These are phyloP conservation scores for Tylopilus sp. DNA, from an alignment of 768 basidiomycete genomes.

Conservation along the genomic window DNA sequence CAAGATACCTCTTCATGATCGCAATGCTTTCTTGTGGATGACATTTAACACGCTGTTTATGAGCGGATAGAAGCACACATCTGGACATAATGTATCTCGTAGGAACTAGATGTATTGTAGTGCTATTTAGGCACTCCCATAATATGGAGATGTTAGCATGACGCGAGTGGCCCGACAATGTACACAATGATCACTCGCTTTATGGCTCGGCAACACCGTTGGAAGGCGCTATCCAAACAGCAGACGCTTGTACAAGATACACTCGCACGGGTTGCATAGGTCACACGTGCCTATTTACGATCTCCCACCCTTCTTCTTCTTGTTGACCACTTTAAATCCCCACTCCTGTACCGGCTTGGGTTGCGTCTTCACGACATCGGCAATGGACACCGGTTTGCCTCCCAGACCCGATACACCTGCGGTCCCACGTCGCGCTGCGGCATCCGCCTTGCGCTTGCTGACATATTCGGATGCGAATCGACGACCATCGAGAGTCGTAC, in stretches of 20 bases:
- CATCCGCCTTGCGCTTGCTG: slow-evolving; percentile 81
- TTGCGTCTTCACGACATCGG: slow-evolving; percentile 87
- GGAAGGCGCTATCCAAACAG: slow-evolving; percentile 24
- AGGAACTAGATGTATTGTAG: slow-evolving; percentile 20
- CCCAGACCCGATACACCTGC: slow-evolving; percentile 30
- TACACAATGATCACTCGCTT: background rate
- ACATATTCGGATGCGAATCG: slow-evolving; percentile 94
- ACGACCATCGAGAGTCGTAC: slow-evolving; percentile 91
- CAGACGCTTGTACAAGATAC: slow-evolving; percentile 16
- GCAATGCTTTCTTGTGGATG: background rate
- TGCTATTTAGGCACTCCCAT: slow-evolving; percentile 7
- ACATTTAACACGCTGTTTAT: background rate
- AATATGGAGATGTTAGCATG: background rate
- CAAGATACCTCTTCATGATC: slow-evolving; percentile 36
- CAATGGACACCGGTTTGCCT: slow-evolving; percentile 66
- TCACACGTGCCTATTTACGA: slow-evolving; percentile 32
- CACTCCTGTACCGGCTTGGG: slow-evolving; percentile 80
- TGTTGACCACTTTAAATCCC: slow-evolving; percentile 92
- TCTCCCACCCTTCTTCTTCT: slow-evolving; percentile 85
- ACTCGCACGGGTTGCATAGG: background rate
- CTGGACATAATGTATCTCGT: slow-evolving; percentile 18
- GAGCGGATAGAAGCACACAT: slow-evolving; percentile 11
- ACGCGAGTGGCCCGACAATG: background rate
- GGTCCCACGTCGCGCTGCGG: slow-evolving; percentile 48
- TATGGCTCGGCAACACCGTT: background rate